Conservation (phyloP, 169 alveolate species). For the Toxoplasma gondii region DNA sequence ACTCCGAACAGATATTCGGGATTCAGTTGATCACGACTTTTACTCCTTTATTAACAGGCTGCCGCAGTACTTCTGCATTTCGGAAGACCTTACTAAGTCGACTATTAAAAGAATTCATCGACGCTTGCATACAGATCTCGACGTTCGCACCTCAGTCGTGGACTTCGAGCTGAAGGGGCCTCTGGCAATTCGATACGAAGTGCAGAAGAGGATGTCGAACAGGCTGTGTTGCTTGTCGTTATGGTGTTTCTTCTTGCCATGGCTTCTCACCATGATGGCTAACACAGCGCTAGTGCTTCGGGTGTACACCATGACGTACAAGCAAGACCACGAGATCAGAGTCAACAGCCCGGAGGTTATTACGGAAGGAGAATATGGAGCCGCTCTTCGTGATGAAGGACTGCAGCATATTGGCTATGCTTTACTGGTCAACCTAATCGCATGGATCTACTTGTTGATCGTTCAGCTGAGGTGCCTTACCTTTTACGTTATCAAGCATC, state of each 20-base stretch:
- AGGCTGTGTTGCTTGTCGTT: background rate
- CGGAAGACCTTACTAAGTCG: conserved; percentile 11
- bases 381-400: conserved; percentile 38
- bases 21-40: conserved; percentile 42
- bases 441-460: background rate
- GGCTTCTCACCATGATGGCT: conserved; percentile 29
- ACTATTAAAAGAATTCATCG: background rate
- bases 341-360: background rate
- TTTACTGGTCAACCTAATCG: background rate
- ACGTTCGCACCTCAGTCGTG: background rate
- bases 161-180: conserved; percentile 31
- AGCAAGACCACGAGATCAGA: background rate
- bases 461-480: background rate
- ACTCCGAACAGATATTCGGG: conserved; percentile 33
- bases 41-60: conserved; percentile 38
- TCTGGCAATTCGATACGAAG: background rate
- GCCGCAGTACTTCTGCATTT: background rate
- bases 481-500: background rate
- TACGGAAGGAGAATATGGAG: background rate
- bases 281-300: background rate
- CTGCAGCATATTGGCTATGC: background rate
- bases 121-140: conserved; percentile 24
- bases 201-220: background rate
- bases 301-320: background rate
- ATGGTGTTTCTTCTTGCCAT: conserved; percentile 29